Evolutionary conservation across 192 early-diverging fungal genomes (phyloP), one percentile per base, ranked within the genome.

Genomic region (Coemansia interrupta): DNA sequence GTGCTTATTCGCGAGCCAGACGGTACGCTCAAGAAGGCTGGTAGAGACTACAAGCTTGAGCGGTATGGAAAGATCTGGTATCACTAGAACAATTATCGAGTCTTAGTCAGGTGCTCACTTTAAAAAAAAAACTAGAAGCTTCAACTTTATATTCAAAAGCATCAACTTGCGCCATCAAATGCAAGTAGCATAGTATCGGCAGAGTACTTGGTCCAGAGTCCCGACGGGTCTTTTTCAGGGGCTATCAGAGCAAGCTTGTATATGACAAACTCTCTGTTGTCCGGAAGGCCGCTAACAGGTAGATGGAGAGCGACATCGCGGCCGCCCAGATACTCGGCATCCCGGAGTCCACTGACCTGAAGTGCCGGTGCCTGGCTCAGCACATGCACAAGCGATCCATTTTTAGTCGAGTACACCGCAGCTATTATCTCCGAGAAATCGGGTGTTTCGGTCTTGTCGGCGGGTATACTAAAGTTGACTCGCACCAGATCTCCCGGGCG

Each of bases 1-100:
- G 63, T 88, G 36, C 61, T 82, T 51, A 66, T 88, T 36, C 82
- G 87, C 40, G 80, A 85, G n/a, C 68, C 56, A 58, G 78, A 85
- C 42, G 87, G 87, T 5, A 66, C 68, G 2, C 70, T 88, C 38
- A 78, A 85, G 42, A 60, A 66, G 47, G 76, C 76, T 18, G 64
- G 64, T 28, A 64, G 70, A 50, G 76, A 72, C 11, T 72, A 72
- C 47, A 79, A 79, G 70, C 66, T 73, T 50, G 73, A 79, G 63
- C 60, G 65, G 56, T 73, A 73, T 22, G 66, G 71, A 17, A 46
- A 66, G 52, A 17, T 79, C 13, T 79, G 76, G 76, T 56, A 58
- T 32, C 49, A 62, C 56, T 77, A 63, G 38, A 26, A 19, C 19
- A 55, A 17, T 9, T 4, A 24, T 36, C 14, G 19, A 32, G 13